Evolutionary conservation across 139 green algal genomes (phyloP).

Genomic region (Yamagishiella unicocca): DNA sequence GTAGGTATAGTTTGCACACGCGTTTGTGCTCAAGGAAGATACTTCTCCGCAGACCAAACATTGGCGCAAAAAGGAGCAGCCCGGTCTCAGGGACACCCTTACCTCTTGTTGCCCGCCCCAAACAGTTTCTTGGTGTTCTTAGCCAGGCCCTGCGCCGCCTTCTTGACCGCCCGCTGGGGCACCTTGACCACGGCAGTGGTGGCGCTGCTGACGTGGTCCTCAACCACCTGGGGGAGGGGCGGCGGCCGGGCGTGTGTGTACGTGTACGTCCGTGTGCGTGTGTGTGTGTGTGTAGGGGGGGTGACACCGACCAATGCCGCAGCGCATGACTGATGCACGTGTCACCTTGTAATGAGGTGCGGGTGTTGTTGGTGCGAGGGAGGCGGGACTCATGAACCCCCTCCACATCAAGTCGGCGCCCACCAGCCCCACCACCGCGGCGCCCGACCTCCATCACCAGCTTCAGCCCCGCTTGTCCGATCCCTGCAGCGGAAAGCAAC

Average conservation of each 20-base stretch:
- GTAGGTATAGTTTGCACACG: too few species aligned
- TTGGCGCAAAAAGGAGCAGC: too few species aligned
- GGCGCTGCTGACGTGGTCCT: slow-evolving; percentile 57
- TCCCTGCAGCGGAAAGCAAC: too few species aligned
- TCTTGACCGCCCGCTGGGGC: slow-evolving; percentile 47
- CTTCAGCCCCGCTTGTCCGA: too few species aligned
- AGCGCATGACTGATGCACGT: too few species aligned
- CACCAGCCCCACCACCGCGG: slow-evolving; percentile 74
- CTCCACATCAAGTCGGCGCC: neutral
- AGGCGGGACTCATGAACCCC: too few species aligned
- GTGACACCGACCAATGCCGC: too few species aligned
- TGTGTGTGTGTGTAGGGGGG: neutral
- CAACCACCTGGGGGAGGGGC: slow-evolving; percentile 42
- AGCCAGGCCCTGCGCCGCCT: slow-evolving; percentile 51
- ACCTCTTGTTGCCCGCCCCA: too few species aligned
- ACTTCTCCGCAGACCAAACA: too few species aligned
- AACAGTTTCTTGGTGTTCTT: slow-evolving; percentile 51
- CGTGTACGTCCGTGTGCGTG: neutral
- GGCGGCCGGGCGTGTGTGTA: neutral
- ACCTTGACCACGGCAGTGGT: slow-evolving; percentile 45
- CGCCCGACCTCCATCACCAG: slow-evolving; percentile 21
- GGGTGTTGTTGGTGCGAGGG: too few species aligned
- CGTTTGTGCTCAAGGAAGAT: too few species aligned
- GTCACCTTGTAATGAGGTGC: too few species aligned
- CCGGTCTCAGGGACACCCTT: neutral